Percentiles rank a stretch among this genome's conserved stretches.
phyloP scores from a whole-genome alignment of 2,329 filamentous ascomycete species.

The Metarhizium anisopliae region DNA sequence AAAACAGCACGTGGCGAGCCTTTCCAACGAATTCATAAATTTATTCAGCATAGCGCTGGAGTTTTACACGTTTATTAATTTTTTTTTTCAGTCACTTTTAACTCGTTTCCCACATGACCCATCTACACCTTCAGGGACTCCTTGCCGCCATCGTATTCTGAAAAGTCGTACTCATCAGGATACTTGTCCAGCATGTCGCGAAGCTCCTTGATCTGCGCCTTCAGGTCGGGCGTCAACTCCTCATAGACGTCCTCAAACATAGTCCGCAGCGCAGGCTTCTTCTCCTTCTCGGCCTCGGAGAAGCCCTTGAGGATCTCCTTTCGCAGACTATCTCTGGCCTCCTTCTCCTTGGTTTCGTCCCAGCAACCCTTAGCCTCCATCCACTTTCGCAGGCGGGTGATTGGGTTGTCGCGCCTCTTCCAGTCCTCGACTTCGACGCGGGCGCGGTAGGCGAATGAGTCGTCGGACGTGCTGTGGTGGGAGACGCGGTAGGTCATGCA shows the following conservation, averaged over 20 bases:
- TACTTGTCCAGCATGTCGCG: slow-evolving; percentile 74
- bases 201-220: slow-evolving; percentile 62
- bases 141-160: slow-evolving; percentile 65
- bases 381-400: slow-evolving; percentile 80
- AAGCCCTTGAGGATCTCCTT: slow-evolving; percentile 80
- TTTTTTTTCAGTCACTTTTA: not conserved
- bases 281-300: slow-evolving; percentile 70
- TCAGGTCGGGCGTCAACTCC: slow-evolving; percentile 70
- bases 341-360: slow-evolving; percentile 76
- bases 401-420: slow-evolving; percentile 84
- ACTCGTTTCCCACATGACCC: not conserved
- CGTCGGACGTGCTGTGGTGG: slow-evolving; percentile 93
- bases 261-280: slow-evolving; percentile 61
- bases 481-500: slow-evolving; percentile 98
- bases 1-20: too few species aligned
- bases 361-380: slow-evolving; percentile 76
- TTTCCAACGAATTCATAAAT: not conserved
- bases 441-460: slow-evolving; percentile 92
- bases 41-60: not conserved
- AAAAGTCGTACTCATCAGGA: slow-evolving; percentile 83
- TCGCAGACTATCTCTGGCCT: slow-evolving; percentile 53
- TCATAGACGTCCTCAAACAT: slow-evolving; percentile 91
- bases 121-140: slow-evolving; percentile 42
- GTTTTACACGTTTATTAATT: not conserved
- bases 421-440: slow-evolving; percentile 91